Evolutionary conservation across 768 basidiomycete species (phyloP), one percentile per base, ranked within the genome.

Genomic region (Hortiboletus flavorubellus): DNA sequence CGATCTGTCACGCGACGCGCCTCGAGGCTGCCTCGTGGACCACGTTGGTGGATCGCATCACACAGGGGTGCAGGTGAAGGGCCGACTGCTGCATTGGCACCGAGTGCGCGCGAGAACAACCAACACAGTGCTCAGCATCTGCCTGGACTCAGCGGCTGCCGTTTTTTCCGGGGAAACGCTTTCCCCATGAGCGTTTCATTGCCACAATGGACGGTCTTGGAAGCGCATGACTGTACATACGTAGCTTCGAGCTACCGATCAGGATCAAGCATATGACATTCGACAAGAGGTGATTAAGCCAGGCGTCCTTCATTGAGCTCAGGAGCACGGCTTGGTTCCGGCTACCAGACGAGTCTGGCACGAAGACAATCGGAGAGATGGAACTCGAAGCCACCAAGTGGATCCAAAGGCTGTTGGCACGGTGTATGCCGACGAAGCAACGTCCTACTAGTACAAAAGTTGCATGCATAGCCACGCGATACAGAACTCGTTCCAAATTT

Each of bases 11-110:
- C 42, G 18, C 42, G n/a, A 35, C 37, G 21, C n/a, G 42, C 61
- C 61, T 62, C 56, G 54, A 62, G 60, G 61, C 49, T 26, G 53
- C 61, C 61, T 55, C 61, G 45, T 62, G 57, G 8, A 39, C 7
- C 10, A 23, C 46, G 10, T 33, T 3, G 34, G 21, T 26, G 16
- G 21, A 41, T 38, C 48, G 9, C 33, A 29, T 18, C 23, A 44
- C 10, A 26, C 26, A 26, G 26, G 26, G 26, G 26, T 26, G 26
- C 26, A 4, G 4, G 26, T 26, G 26, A 26, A 26, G 26, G 26
- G 26, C 26, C 51, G 35, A 46, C 54, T 39, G 7, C 33, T 9
- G 14, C 5, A 40, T 10, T n/a, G 33, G 33, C 34, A 12, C 26
- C 26, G 26, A 26, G 26, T 49, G 53, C 46, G 34, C 40, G 21